A percentile compares a stretch with the other conserved stretches of the same genome.
Conservation (phyloP, 2,329 filamentous ascomycete species). For the Paecilomyces formosus region DNA sequence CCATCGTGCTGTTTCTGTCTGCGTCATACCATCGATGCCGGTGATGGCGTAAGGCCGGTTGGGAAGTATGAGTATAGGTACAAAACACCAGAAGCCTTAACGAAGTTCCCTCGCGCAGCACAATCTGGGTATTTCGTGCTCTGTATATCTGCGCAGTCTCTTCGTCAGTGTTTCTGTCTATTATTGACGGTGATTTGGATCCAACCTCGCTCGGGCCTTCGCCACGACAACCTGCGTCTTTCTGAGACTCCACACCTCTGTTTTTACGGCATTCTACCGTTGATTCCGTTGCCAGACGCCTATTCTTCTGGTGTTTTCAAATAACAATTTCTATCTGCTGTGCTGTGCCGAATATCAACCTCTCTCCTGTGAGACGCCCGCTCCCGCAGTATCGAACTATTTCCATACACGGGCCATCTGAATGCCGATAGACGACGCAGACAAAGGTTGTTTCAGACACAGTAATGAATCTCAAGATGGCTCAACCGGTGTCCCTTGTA, state of each 20-base stretch:
- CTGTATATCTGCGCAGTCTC: not conserved
- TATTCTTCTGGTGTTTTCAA: not conserved
- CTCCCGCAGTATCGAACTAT: not conserved
- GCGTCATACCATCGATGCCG: not conserved
- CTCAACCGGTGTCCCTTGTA: conserved; percentile 20
- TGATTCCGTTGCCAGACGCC: not conserved
- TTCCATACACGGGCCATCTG: not conserved
- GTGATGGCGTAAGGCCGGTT: not conserved
- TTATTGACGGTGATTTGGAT: not conserved
- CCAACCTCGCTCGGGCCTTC: not conserved
- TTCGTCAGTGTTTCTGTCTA: not conserved
- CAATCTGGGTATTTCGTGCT: not conserved
- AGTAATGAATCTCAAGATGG: conserved; percentile 12
- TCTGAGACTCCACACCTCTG: not conserved
- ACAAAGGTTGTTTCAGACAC: not conserved
- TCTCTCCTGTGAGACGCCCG: not conserved
- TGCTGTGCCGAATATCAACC: not conserved
- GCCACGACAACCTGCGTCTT: conserved; percentile 3
- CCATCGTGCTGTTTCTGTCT: not conserved
- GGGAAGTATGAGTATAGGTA: not conserved
- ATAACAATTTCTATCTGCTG: not conserved
- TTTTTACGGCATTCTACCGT: not conserved
- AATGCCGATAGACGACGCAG: not conserved
- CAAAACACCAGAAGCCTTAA: not conserved
- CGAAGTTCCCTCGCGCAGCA: not conserved